phyloP scores from a whole-genome alignment of 805 yeast species.

The Ogataea pini region DNA sequence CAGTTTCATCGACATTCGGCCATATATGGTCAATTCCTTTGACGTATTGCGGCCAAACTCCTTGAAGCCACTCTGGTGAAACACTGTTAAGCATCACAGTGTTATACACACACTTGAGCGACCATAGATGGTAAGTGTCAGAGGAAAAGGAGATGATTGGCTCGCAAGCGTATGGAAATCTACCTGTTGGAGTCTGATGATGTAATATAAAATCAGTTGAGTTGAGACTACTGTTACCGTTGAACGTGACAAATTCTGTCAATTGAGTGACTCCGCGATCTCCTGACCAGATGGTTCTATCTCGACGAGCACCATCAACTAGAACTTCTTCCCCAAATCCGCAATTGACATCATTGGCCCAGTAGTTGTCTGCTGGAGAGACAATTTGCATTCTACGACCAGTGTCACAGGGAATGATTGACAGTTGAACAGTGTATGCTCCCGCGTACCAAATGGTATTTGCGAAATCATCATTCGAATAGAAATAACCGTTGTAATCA shows the following conservation, averaged over 20 bases:
- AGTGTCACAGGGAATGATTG: constrained; percentile 3
- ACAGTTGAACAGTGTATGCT: constrained; percentile 6
- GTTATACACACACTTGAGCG: constrained; percentile 5
- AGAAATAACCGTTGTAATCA: constrained; percentile 2
- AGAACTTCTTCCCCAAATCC: constrained; percentile 5
- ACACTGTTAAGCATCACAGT: constrained; percentile 3
- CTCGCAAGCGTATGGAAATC: constrained; percentile 5
- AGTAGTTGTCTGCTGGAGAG: constrained; percentile 1
- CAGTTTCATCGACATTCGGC: constrained; percentile 1
- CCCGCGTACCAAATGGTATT: constrained; percentile 8
- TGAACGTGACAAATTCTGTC: constrained; percentile 4
- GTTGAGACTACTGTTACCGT: constrained; percentile 5
- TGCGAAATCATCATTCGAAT: constrained; percentile 5
- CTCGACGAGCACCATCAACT: constrained; percentile 4
- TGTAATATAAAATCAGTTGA: constrained; percentile 5
- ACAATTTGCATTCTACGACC: constrained; percentile 5
- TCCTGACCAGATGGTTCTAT: constrained; percentile 5
- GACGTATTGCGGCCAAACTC: constrained; percentile 3
- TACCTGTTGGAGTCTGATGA: constrained; percentile 2
- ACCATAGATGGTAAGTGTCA: constrained; percentile 7
- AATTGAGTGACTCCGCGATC: constrained; percentile 3
- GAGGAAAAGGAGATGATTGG: constrained; percentile 3
- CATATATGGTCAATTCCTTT: neutral
- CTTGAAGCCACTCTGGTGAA: neutral
- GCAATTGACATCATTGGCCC: constrained; percentile 7